Evolutionary conservation across 371 early-diverging fungal species (phyloP).

Genomic region (Mucor saturninus): DNA sequence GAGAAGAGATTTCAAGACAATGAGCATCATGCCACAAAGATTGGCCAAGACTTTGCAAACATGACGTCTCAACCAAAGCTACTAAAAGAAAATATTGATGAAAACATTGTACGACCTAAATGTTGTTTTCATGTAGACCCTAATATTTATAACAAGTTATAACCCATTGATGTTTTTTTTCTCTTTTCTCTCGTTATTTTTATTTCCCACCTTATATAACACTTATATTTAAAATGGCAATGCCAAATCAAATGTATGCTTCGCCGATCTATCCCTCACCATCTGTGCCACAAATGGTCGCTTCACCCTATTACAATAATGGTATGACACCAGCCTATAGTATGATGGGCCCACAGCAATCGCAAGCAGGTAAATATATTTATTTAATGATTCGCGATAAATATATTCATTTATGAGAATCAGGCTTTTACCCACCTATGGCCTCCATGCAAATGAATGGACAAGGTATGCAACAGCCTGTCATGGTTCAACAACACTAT

Average conservation of each 20-base stretch:
- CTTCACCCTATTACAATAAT: conserved; percentile 11
- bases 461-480: conserved; percentile 6
- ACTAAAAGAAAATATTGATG: not conserved
- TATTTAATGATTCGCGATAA: not conserved
- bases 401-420: not conserved
- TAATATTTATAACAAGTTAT: no score
- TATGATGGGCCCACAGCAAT: conserved; percentile 16
- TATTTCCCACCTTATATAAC: not conserved
- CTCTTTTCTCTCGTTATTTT: conserved; percentile 2
- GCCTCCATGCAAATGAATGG: conserved; percentile 21
- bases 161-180: not conserved
- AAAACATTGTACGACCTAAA: no score
- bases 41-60: no score
- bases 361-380: conserved; percentile 8
- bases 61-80: no score
- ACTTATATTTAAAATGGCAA: conserved; percentile 12
- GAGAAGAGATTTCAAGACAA: no score
- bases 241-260: conserved; percentile 14
- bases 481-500: conserved; percentile 18
- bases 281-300: conserved; percentile 16
- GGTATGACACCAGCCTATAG: conserved; percentile 17
- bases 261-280: conserved; percentile 23
- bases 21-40: not conserved
- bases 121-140: no score
- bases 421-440: conserved; percentile 28